Evolutionary conservation across 257 asterid species (phyloP).

Genomic region (Solanum appendiculatum): DNA sequence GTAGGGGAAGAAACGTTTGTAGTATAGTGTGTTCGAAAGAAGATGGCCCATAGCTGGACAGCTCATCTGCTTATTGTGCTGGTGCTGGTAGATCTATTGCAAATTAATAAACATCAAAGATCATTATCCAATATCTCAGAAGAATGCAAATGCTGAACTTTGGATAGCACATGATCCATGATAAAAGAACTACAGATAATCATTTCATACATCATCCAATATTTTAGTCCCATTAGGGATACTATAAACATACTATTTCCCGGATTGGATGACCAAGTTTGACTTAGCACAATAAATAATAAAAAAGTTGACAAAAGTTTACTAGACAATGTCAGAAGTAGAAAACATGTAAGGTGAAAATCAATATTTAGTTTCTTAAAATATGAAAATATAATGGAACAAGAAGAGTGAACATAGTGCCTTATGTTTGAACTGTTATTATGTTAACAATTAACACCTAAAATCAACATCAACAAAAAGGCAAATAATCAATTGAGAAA

Average conservation of each 20-base stretch:
- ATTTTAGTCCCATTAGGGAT: not conserved
- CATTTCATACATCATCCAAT: not conserved
- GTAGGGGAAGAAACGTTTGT: constrained; percentile 89
- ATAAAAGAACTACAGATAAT: not conserved
- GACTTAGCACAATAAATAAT: not conserved
- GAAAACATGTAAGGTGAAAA: not conserved
- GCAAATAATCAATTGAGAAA: not conserved
- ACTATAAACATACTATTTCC: not conserved
- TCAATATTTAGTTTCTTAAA: not conserved
- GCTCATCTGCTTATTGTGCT: constrained; percentile 96
- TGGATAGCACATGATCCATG: not conserved
- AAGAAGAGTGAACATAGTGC: not conserved
- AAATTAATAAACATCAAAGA: not conserved
- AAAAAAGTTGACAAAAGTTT: not conserved
- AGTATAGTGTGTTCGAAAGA: constrained; percentile 81
- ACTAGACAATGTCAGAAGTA: not conserved
- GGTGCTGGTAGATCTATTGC: constrained; percentile 73
- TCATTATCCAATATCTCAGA: not conserved
- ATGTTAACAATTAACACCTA: not conserved
- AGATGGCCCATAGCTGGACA: constrained; percentile 97
- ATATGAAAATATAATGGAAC: not conserved
- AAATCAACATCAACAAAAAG: not conserved
- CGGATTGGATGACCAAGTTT: not conserved
- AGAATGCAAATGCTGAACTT: not conserved
- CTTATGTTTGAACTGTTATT: not conserved